Percentiles rank a stretch among this genome's conserved stretches.
These are phyloP conservation scores for Clarireedia paspali DNA, from an alignment of 2,329 filamentous ascomycete species.

Conservation along the genomic window DNA sequence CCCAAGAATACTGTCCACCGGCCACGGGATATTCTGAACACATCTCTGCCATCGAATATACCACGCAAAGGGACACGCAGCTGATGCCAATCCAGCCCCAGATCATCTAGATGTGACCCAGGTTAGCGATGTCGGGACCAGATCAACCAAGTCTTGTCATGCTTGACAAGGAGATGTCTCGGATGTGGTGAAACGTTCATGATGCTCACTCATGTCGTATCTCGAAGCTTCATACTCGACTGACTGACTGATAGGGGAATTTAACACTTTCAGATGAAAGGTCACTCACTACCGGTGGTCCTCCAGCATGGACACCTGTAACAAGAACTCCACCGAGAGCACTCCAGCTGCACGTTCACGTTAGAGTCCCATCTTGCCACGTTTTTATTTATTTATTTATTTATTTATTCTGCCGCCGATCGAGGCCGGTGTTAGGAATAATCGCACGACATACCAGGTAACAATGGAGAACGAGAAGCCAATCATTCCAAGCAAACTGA, in stretches of 20 bases:
- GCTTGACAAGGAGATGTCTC: constrained; percentile 8
- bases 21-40: constrained; percentile 48
- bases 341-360: constrained; percentile 37
- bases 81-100: constrained; percentile 49
- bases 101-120: constrained; percentile 35
- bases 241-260: constrained; percentile 9
- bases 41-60: constrained; percentile 52
- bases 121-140: constrained; percentile 1
- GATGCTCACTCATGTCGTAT: not conserved
- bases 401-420: not conserved
- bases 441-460: constrained; percentile 34
- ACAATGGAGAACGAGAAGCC: constrained; percentile 52
- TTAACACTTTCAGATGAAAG: constrained; percentile 1
- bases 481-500: constrained; percentile 48
- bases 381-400: not conserved
- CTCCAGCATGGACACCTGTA: constrained; percentile 46
- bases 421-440: constrained; percentile 5
- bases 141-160: constrained; percentile 3
- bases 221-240: constrained; percentile 2
- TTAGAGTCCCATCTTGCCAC: constrained; percentile 14
- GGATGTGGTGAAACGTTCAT: constrained; percentile 8
- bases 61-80: constrained; percentile 42
- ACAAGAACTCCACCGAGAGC: constrained; percentile 48
- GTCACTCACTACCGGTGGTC: constrained; percentile 39
- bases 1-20: constrained; percentile 51